Evolutionary conservation across 208 protist genomes (phyloP), one percentile per base, ranked within the genome.

Genomic region (Wallacemonas rigidus): DNA sequence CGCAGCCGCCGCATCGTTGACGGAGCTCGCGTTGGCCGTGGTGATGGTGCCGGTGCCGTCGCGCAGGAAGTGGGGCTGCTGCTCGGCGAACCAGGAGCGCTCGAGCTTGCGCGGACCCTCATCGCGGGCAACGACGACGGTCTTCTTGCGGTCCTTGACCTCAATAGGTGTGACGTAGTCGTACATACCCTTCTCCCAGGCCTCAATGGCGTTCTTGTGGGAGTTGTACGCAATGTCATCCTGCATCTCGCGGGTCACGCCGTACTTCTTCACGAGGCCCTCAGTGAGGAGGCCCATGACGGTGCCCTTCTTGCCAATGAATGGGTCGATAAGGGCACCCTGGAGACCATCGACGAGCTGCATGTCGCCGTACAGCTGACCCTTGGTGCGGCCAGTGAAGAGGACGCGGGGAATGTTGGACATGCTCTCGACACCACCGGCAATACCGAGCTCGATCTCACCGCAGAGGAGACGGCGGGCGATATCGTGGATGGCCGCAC

Each of bases 1-100:
- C 2, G 94, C 87, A 3, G 93, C 88, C 11, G 95, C 97, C 40
- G 88, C 97, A 74, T 98, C 97, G 80, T 93, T 97, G 41, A 98
- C 69, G 50, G 74, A 88, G 69, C 85, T 95, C 50, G 92, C 71
- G 81, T 98, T 98, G 44, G 90, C 97, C 35, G 90, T 86, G 55
- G 98, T 99, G 51, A 99, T 89, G 2, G 94, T 98, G 53, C 94
- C 95, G 43, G 56, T 76, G 72, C 87, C 89, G 39, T 97, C 81
- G 43, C 82, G 83, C 63, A 95, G 78, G 81, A 98, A 98, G 54
- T 83, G 82, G 54, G 96, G 84, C 76, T 93, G 86, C 67, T 98
- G 88, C 54, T 83, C 83, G 63, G 74, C 35, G 56, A 98, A 87
- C 73, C 97, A 98, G 48, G 94, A 91, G 39, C 85, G 86, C 47